phyloP scores from a whole-genome alignment of 2,329 filamentous ascomycete species.

The Phoma sp. region DNA sequence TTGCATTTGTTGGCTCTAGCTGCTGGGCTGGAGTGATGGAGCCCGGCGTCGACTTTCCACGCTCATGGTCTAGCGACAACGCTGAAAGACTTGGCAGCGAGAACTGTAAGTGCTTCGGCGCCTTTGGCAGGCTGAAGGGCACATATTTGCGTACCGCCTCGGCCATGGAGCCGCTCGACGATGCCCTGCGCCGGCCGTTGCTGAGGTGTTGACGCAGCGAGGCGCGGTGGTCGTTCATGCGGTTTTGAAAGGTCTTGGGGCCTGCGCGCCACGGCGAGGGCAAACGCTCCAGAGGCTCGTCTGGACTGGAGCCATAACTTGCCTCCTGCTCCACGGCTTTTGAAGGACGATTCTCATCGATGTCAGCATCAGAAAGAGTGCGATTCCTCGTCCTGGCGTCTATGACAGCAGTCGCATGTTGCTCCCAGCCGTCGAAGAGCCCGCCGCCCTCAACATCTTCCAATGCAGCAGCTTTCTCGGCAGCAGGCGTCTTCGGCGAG shows the following conservation, averaged over 20 bases:
- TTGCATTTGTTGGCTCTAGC: constrained; percentile 20
- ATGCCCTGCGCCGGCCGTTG: constrained; percentile 45
- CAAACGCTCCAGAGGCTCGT: constrained; percentile 34
- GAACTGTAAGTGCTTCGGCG: constrained; percentile 45
- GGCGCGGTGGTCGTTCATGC: constrained; percentile 44
- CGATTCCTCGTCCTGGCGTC: constrained; percentile 2
- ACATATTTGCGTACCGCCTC: constrained; percentile 46
- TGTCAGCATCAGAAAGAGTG: constrained; percentile 3
- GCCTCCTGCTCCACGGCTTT: constrained; percentile 3
- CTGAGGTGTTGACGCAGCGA: constrained; percentile 48
- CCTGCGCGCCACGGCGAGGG: constrained; percentile 56
- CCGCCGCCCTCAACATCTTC: constrained; percentile 53
- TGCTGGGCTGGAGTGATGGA: constrained; percentile 22
- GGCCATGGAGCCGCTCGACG: constrained; percentile 46
- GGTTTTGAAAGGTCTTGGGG: constrained; percentile 44
- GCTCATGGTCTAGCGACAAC: constrained; percentile 32
- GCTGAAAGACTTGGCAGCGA: constrained; percentile 43
- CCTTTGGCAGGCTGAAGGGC: constrained; percentile 47
- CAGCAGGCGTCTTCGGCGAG: constrained; percentile 62
- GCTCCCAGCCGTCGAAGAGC: constrained; percentile 55
- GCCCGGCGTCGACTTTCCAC: constrained; percentile 19
- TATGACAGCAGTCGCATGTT: constrained; percentile 13
- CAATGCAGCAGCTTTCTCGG: constrained; percentile 64
- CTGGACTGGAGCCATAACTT: constrained; percentile 12
- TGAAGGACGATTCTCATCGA: background rate